Conservation (phyloP, 345 rosid genomes). For the Boechera retrofracta region DNA sequence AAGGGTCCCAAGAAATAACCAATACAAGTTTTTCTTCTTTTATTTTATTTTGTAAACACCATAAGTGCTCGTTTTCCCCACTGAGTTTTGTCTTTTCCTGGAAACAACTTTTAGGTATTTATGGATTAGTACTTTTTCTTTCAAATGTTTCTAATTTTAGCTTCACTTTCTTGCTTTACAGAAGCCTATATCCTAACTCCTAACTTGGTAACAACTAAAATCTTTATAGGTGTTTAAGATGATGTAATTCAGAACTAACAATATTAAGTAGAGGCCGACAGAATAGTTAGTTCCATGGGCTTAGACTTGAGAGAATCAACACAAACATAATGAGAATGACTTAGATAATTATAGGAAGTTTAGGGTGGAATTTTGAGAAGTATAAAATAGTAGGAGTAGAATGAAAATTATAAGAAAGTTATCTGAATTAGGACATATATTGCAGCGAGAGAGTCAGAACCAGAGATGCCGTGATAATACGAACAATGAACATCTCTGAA, state of each 20-base stretch:
- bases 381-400: not conserved
- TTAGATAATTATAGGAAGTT: not conserved
- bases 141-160: slow-evolving; percentile 18
- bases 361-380: slow-evolving; percentile 15
- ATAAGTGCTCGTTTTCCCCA: slow-evolving; percentile 42
- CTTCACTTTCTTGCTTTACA: slow-evolving; percentile 12
- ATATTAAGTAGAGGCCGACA: slow-evolving; percentile 2
- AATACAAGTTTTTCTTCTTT: slow-evolving; percentile 24
- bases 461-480: slow-evolving; percentile 42
- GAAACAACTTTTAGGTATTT: slow-evolving; percentile 28
- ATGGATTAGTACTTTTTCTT: slow-evolving; percentile 27
- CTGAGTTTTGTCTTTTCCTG: slow-evolving; percentile 44
- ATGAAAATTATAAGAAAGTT: not conserved
- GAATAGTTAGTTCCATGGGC: slow-evolving; percentile 18
- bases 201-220: slow-evolving; percentile 33
- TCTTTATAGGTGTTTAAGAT: not conserved
- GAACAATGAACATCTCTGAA: slow-evolving; percentile 35
- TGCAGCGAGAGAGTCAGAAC: slow-evolving; percentile 45
- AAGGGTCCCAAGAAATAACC: slow-evolving; percentile 38
- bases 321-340: not conserved
- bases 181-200: not conserved
- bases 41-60: slow-evolving; percentile 16
- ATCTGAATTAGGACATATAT: slow-evolving; percentile 43
- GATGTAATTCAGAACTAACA: not conserved
- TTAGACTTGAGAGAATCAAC: slow-evolving; percentile 27